Evolutionary conservation across 108 stramenopile genomes (phyloP).

Genomic region (Stephanodiscus triporus): DNA sequence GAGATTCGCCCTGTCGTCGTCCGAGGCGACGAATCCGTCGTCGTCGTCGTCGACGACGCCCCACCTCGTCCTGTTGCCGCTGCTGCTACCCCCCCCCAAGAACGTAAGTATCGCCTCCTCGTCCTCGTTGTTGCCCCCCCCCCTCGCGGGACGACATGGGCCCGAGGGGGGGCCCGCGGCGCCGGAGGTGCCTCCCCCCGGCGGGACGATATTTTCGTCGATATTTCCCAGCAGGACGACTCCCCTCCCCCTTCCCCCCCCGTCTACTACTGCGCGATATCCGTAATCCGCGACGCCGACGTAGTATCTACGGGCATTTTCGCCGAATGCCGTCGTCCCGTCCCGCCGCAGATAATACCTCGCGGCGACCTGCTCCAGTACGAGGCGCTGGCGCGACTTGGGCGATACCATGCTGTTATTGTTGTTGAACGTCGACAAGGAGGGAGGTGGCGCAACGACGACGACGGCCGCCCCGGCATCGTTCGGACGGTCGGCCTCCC

Average conservation of each 20-base stretch:
- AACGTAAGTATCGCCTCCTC: neutral
- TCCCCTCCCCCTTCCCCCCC: too few species aligned
- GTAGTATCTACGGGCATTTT: constrained; percentile 8
- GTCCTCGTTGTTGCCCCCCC: neutral
- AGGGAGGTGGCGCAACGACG: neutral
- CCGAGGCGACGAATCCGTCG: neutral
- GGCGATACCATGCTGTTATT: constrained; percentile 18
- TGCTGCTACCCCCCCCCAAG: too few species aligned
- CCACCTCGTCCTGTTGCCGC: neutral
- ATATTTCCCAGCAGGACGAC: constrained; percentile 6
- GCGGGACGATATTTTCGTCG: constrained; percentile 6
- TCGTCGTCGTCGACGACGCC: neutral
- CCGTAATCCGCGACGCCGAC: constrained; percentile 1
- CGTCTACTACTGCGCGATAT: too few species aligned
- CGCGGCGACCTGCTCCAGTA: constrained; percentile 40
- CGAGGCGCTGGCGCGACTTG: constrained; percentile 36
- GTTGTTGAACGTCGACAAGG: too few species aligned
- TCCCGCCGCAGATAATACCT: constrained; percentile 30
- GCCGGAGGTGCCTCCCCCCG: too few species aligned
- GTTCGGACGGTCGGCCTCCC: too few species aligned
- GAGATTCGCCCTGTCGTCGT: neutral
- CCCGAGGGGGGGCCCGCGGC: too few species aligned
- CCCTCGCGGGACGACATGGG: too few species aligned
- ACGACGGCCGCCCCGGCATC: neutral
- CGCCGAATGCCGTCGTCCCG: neutral